These are phyloP conservation scores for Cutaneotrichosporon mucoides DNA, from an alignment of 1,284 basidiomycete genomes.

Conservation along the genomic window DNA sequence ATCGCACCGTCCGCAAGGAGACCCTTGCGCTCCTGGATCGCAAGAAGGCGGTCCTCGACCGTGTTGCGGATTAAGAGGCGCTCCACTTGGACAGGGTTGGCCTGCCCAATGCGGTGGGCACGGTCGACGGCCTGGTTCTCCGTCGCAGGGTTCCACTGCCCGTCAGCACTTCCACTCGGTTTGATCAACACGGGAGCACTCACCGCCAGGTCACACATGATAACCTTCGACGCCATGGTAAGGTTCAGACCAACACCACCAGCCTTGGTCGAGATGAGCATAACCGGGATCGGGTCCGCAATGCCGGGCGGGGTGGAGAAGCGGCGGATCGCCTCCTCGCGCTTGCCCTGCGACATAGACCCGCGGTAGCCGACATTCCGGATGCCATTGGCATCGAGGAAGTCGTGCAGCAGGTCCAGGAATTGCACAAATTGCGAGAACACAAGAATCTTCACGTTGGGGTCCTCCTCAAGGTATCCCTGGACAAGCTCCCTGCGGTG, in stretches of 20 bases:
- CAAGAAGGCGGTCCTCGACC: constrained; percentile 37
- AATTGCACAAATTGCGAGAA: constrained; percentile 45
- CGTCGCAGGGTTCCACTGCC: constrained; percentile 45
- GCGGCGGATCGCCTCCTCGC: constrained; percentile 34
- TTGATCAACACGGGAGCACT: neutral
- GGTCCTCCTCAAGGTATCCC: constrained; percentile 27
- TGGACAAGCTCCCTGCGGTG: constrained; percentile 27
- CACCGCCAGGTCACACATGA: constrained; percentile 17
- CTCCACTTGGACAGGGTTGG: constrained; percentile 74
- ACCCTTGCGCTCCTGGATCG: constrained; percentile 38
- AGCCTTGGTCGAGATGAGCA: constrained; percentile 49
- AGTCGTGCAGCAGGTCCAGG: constrained; percentile 36
- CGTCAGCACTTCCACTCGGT: neutral
- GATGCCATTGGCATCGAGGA: constrained; percentile 28
- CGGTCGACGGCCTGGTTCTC: constrained; percentile 46
- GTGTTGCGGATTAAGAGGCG: constrained; percentile 59
- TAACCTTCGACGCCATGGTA: constrained; percentile 40
- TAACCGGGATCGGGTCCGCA: constrained; percentile 31
- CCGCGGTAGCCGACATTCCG: constrained; percentile 40
- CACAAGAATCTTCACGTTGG: constrained; percentile 32
- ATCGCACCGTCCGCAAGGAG: constrained; percentile 47
- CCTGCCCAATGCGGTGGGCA: constrained; percentile 88
- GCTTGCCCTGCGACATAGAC: constrained; percentile 35
- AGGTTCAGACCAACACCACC: constrained; percentile 45
- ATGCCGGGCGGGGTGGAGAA: constrained; percentile 30